Percentiles rank a stretch among this genome's conserved stretches.
Evolutionary conservation across 192 early-diverging fungal genomes (phyloP).

Genomic region (Cetraspora pellucida): DNA sequence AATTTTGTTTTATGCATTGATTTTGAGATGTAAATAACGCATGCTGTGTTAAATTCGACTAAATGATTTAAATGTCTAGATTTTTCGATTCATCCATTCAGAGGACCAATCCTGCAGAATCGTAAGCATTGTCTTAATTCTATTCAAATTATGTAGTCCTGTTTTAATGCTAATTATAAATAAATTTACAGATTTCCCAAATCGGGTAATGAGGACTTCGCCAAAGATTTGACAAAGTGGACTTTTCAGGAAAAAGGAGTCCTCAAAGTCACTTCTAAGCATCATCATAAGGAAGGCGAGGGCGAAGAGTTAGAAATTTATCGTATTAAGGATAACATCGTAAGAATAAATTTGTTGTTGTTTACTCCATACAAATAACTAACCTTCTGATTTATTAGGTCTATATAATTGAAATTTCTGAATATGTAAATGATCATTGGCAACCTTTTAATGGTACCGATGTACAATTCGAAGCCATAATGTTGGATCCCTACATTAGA

Average conservation of each 20-base stretch:
- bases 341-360: conserved; percentile 39
- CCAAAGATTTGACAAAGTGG: conserved; percentile 80
- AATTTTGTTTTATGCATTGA: conserved; percentile 35
- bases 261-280: conserved; percentile 65
- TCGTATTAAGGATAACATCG: conserved; percentile 90
- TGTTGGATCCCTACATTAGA: conserved; percentile 97
- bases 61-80: background rate
- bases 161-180: background rate
- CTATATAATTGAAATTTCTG: conserved; percentile 79
- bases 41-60: conserved; percentile 19
- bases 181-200: conserved; percentile 16
- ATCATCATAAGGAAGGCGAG: conserved; percentile 71
- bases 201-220: conserved; percentile 77
- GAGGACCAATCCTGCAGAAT: conserved; percentile 6
- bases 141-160: background rate
- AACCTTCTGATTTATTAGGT: conserved; percentile 46
- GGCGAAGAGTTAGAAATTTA: conserved; percentile 74
- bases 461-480: conserved; percentile 90
- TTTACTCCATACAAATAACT: background rate
- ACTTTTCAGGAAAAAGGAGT: conserved; percentile 90
- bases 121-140: conserved; percentile 27
- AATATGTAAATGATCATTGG: conserved; percentile 81
- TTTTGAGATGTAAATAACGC: conserved; percentile 19
- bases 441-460: conserved; percentile 77
- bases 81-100: conserved; percentile 26